A percentile compares a stretch with the other conserved stretches of the same genome.
These are phyloP conservation scores for Fomitopsis betulina DNA, from an alignment of 1,284 basidiomycete genomes.

Conservation along the genomic window DNA sequence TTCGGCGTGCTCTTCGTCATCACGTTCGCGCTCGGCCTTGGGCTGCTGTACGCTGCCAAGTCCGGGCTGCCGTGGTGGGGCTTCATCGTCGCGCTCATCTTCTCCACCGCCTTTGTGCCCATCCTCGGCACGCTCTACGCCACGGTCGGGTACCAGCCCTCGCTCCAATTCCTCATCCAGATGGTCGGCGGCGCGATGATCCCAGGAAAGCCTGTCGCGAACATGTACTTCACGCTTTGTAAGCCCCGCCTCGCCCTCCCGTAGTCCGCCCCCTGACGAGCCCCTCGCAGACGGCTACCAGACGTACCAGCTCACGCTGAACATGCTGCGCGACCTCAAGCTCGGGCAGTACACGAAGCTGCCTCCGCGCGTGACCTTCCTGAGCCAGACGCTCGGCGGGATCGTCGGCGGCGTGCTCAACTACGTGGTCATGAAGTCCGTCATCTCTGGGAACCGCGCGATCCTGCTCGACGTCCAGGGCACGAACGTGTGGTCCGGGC, in stretches of 20 bases:
- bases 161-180: conserved; percentile 13
- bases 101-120: conserved; percentile 40
- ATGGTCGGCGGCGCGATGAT: conserved; percentile 38
- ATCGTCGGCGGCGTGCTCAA: conserved; percentile 34
- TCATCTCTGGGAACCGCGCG: conserved; percentile 20
- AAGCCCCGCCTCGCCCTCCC: background rate
- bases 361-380: conserved; percentile 31
- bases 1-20: conserved; percentile 15
- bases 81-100: conserved; percentile 38
- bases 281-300: conserved; percentile 6
- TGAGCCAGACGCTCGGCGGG: conserved; percentile 46
- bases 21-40: background rate
- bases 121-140: conserved; percentile 28
- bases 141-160: conserved; percentile 28
- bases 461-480: conserved; percentile 27
- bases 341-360: conserved; percentile 49
- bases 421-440: conserved; percentile 25
- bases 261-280: background rate
- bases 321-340: conserved; percentile 39
- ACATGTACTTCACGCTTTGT: conserved; percentile 28
- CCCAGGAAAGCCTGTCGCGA: conserved; percentile 36
- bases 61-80: conserved; percentile 42
- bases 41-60: background rate
- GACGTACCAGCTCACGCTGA: conserved; percentile 24
- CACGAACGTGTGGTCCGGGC: conserved; percentile 47